phyloP scores from a whole-genome alignment of 768 basidiomycete genomes.

The Clathrus columnatus region DNA sequence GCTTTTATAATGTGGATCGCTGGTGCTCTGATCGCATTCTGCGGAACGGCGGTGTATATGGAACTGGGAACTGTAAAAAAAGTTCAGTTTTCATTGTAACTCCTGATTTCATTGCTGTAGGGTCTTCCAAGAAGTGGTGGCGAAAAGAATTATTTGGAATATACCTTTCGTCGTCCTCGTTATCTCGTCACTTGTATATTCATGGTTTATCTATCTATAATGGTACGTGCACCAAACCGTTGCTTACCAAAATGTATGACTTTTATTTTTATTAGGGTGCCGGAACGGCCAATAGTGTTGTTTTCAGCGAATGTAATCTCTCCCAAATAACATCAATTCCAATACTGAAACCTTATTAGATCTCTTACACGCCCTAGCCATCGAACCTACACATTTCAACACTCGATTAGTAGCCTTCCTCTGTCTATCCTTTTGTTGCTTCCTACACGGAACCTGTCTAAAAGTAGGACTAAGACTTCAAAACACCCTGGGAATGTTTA shows the following conservation, averaged over 20 bases:
- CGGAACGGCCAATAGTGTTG: neutral
- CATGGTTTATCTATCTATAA: conserved; percentile 1
- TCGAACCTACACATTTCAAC: neutral
- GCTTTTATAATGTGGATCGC: conserved; percentile 4
- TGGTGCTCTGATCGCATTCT: conserved; percentile 2
- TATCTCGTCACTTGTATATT: conserved; percentile 5
- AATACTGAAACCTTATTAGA: neutral
- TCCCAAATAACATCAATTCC: neutral
- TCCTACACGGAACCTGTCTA: neutral
- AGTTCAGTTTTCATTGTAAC: neutral
- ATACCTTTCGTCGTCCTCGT: neutral
- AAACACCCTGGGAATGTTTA: conserved; percentile 29
- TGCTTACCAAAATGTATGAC: neutral
- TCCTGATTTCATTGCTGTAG: too few relatives aligned
- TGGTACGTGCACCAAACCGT: neutral
- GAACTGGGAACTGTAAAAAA: conserved; percentile 7
- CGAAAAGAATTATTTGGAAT: conserved; percentile 8
- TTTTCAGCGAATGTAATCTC: conserved; percentile 1
- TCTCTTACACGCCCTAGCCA: neutral
- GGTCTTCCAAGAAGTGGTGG: conserved; percentile 9
- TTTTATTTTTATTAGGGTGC: neutral
- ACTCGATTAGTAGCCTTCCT: neutral
- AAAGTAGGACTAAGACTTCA: neutral
- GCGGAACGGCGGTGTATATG: conserved; percentile 9
- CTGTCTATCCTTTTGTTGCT: neutral